phyloP scores from a whole-genome alignment of 441 rosid genomes.

The Erodium moschatum region DNA sequence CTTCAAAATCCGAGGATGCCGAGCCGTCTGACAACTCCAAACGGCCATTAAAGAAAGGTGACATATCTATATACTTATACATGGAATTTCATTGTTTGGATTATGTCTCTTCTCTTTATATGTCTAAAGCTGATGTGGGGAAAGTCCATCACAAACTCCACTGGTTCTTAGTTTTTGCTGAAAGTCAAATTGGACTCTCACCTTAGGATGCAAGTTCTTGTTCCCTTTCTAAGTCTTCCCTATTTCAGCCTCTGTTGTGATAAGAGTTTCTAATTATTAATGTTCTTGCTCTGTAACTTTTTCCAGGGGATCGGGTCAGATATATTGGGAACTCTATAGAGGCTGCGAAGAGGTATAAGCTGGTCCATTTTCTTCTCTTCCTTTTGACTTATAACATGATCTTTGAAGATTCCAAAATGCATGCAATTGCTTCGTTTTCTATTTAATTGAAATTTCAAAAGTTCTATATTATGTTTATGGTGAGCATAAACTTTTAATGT shows the following conservation, averaged over 20 bases:
- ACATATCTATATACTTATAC: neutral
- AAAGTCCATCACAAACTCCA: neutral
- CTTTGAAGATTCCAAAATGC: neutral
- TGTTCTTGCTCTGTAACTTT: slow-evolving; percentile 10
- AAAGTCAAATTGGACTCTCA: neutral
- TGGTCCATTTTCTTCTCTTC: slow-evolving; percentile 10
- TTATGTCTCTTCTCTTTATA: no score
- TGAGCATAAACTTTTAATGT: neutral
- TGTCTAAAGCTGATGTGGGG: neutral
- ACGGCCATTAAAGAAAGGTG: slow-evolving; percentile 65
- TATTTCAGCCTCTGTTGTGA: neutral
- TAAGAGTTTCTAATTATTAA: neutral
- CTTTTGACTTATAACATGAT: neutral
- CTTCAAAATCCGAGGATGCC: slow-evolving; percentile 38
- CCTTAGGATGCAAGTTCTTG: neutral
- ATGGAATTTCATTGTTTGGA: no score
- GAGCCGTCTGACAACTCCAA: slow-evolving; percentile 43
- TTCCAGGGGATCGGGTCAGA: slow-evolving; percentile 81
- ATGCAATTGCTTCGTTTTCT: neutral
- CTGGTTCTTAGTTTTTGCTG: neutral
- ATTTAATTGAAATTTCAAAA: neutral
- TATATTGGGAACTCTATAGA: slow-evolving; percentile 58
- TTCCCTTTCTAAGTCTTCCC: neutral
- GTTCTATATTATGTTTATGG: neutral
- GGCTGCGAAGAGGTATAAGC: slow-evolving; percentile 53